phyloP scores from a whole-genome alignment of 1,284 basidiomycete genomes.

The Cryptococcus sp. region DNA sequence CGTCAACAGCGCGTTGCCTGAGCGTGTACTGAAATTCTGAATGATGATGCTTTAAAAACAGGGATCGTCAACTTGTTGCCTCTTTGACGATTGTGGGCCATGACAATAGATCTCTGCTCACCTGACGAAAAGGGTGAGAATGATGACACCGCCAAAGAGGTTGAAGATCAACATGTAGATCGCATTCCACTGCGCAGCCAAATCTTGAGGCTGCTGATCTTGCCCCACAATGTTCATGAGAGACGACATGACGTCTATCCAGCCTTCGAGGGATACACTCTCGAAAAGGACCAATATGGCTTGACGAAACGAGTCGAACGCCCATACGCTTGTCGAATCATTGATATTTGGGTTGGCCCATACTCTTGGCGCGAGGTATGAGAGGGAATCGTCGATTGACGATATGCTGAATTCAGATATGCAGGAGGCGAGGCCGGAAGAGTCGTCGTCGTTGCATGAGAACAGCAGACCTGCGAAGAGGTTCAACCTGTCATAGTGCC shows the following conservation, averaged over 20 bases:
- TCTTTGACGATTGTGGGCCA: neutral
- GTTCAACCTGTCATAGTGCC: constrained; percentile 60
- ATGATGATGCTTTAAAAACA: constrained; percentile 73
- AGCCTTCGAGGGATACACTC: constrained; percentile 93
- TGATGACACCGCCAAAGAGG: constrained; percentile 85
- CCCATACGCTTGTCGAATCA: constrained; percentile 66
- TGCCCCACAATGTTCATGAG: constrained; percentile 77
- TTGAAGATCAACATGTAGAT: constrained; percentile 95
- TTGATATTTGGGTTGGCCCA: constrained; percentile 80
- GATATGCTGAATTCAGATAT: constrained; percentile 67
- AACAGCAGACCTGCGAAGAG: constrained; percentile 87
- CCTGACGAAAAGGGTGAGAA: constrained; percentile 86
- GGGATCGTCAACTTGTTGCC: neutral
- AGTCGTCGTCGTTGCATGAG: constrained; percentile 75
- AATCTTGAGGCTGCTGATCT: constrained; percentile 69
- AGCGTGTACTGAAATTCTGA: constrained; percentile 84
- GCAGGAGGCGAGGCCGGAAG: constrained; percentile 66
- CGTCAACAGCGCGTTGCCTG: constrained; percentile 80
- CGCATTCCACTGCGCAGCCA: constrained; percentile 76
- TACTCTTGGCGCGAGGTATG: constrained; percentile 76
- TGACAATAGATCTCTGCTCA: constrained; percentile 48
- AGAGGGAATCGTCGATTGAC: constrained; percentile 58
- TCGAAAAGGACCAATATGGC: constrained; percentile 93
- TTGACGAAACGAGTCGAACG: constrained; percentile 85
- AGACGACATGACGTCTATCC: constrained; percentile 87